Evolutionary conservation across 331 rosid genomes (phyloP).

Genomic region (Cucumis variabilis): DNA sequence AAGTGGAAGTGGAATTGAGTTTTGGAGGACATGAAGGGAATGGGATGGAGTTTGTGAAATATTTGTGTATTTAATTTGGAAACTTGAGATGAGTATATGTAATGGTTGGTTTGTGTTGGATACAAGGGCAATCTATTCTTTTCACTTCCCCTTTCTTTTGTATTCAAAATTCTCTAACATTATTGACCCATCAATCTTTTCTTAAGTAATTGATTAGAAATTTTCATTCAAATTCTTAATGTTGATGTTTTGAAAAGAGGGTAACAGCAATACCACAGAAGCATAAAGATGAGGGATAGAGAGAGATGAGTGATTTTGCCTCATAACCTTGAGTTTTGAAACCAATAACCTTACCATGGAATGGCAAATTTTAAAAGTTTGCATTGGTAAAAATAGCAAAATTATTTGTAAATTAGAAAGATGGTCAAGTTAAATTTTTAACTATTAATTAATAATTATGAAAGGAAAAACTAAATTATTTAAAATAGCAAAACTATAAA

Average conservation of each 20-base stretch:
- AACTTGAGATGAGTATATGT: conserved; percentile 27
- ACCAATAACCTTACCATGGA: too few species aligned
- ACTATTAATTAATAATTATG: too few species aligned
- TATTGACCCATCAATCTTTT: neutral
- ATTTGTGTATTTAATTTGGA: conserved; percentile 25
- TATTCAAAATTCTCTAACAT: neutral
- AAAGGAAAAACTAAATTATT: too few species aligned
- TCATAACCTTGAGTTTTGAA: neutral
- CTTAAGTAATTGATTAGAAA: neutral
- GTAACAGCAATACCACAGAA: neutral
- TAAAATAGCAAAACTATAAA: too few species aligned
- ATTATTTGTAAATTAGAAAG: too few species aligned
- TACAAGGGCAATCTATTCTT: conserved; percentile 13
- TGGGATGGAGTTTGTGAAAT: conserved; percentile 25
- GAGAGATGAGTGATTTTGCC: neutral
- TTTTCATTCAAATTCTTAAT: neutral
- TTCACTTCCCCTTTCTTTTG: conserved; percentile 27
- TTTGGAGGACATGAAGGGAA: neutral
- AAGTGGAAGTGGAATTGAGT: conserved; percentile 19
- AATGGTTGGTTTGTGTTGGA: conserved; percentile 26
- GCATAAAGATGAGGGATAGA: neutral
- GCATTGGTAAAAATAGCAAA: too few species aligned
- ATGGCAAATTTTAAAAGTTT: too few species aligned
- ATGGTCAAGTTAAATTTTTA: too few species aligned
- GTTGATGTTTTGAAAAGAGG: neutral